Evolutionary conservation across 2,329 filamentous ascomycete species (phyloP), one percentile per base, ranked within the genome.

Genomic region (Nemania serpens): DNA sequence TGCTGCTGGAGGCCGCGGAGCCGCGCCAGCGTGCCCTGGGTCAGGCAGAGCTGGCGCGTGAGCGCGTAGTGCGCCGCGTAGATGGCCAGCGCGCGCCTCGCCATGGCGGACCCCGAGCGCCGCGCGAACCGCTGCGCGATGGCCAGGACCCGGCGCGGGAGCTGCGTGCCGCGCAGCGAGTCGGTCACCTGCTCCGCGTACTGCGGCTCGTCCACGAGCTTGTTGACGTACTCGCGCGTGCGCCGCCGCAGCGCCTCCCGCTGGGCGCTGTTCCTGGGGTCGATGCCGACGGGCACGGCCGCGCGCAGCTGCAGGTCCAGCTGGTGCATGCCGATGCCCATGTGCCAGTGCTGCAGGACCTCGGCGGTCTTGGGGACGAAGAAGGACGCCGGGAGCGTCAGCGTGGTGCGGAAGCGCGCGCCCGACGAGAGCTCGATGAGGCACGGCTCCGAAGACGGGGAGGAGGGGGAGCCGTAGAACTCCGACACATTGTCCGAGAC

Each of bases 41-140:
- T 84, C 36, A 86, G 74, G 69, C 78, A 82, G 20, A 86, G 76
- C 66, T 86, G 84, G 4, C 80, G 78, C 5, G 81, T 80, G 74
- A 86, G 80, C 62, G 85, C 75, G 69, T 84, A 86, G 68, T 86
- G 82, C 77, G 83, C 56, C 45, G 79, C 79, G 71, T 85, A 84
- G 51, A 86, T 81, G 39, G 78, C 77, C 18, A 86, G 75, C 1
- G 83, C 82, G 41, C 78, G 77, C 69, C 80, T 81, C 46, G 84
- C 83, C 68, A 86, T 82, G 10, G 76, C 61, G 1, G 79, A 80
- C 6, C 29, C 17, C 17, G 61, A 58, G 37, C 77, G 74, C 37
- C 78, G 73, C 34, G 78, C 78, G 68, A 80, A 86, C 15, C 70
- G 72, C 62, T 83, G 81, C 17, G 81, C 78, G 22, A 85, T 79